These are phyloP conservation scores for Phlebiopsis flavidoalba DNA, from an alignment of 768 basidiomycete species.

Conservation along the genomic window DNA sequence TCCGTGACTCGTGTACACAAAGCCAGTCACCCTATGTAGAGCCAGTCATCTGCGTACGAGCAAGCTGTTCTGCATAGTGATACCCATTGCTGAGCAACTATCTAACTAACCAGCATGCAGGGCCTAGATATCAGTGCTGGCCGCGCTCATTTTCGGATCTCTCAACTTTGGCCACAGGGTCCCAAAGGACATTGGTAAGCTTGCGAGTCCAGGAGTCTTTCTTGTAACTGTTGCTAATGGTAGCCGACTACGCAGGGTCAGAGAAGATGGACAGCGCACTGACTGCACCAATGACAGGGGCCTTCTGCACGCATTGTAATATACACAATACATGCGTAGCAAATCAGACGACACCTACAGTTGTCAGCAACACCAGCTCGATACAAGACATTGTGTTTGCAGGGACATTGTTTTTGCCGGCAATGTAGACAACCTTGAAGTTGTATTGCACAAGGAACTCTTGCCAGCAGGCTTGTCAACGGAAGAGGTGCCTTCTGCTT, in stretches of 20 bases:
- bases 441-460: slow-evolving; percentile 35
- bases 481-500: slow-evolving; percentile 28
- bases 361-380: not conserved
- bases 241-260: not conserved
- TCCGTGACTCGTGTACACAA: no score
- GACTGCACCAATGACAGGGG: not conserved
- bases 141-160: not conserved
- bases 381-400: slow-evolving; percentile 36
- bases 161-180: not conserved
- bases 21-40: no score
- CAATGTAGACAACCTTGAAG: slow-evolving; percentile 30
- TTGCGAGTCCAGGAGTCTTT: slow-evolving; percentile 1
- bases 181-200: not conserved
- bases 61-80: slow-evolving; percentile 9
- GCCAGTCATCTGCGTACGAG: slow-evolving; percentile 14
- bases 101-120: not conserved
- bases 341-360: not conserved
- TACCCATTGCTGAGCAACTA: not conserved
- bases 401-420: slow-evolving; percentile 32
- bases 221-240: slow-evolving; percentile 1
- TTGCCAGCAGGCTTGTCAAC: slow-evolving; percentile 33
- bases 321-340: not conserved
- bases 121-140: not conserved
- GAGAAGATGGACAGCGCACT: not conserved
- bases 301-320: no score